A percentile compares a stretch with the other conserved stretches of the same genome.
These are phyloP conservation scores for Paxillus involutus DNA, from an alignment of 768 basidiomycete species.

Conservation along the genomic window DNA sequence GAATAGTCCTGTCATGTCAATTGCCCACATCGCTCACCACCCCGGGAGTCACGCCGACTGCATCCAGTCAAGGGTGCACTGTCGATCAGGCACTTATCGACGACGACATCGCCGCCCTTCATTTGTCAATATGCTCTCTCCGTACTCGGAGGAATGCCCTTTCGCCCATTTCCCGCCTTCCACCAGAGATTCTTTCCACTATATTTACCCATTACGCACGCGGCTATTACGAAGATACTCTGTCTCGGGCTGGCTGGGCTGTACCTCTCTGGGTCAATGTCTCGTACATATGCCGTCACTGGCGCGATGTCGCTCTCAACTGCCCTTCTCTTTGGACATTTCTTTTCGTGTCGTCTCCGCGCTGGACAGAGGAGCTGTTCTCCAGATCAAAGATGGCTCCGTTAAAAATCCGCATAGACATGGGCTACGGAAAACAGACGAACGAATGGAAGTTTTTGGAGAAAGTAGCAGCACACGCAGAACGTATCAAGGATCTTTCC, in stretches of 20 bases:
- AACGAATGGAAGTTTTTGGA: constrained; percentile 29
- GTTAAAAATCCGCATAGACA: constrained; percentile 23
- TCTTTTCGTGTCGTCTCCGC: constrained; percentile 31
- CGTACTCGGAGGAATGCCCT: constrained; percentile 16
- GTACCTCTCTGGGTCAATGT: constrained; percentile 22
- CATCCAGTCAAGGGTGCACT: neutral
- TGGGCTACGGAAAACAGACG: constrained; percentile 25
- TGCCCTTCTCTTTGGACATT: constrained; percentile 42
- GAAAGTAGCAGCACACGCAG: constrained; percentile 30
- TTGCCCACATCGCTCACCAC: neutral
- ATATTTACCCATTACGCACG: constrained; percentile 18
- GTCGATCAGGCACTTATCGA: constrained; percentile 13
- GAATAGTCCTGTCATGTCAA: neutral
- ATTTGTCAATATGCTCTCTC: constrained; percentile 12
- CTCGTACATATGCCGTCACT: constrained; percentile 32
- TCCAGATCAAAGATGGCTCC: constrained; percentile 43
- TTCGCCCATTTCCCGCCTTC: constrained; percentile 18
- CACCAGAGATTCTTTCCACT: constrained; percentile 20
- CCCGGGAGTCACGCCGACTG: neutral
- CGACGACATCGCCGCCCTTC: constrained; percentile 14
- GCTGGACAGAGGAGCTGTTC: constrained; percentile 44
- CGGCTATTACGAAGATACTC: neutral
- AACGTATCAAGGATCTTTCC: constrained; percentile 35
- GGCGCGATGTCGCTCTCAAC: constrained; percentile 43
- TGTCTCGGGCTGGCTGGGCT: too few relatives aligned